phyloP scores from a whole-genome alignment of 2,329 filamentous ascomycete genomes.

The Aspergillus terreus region DNA sequence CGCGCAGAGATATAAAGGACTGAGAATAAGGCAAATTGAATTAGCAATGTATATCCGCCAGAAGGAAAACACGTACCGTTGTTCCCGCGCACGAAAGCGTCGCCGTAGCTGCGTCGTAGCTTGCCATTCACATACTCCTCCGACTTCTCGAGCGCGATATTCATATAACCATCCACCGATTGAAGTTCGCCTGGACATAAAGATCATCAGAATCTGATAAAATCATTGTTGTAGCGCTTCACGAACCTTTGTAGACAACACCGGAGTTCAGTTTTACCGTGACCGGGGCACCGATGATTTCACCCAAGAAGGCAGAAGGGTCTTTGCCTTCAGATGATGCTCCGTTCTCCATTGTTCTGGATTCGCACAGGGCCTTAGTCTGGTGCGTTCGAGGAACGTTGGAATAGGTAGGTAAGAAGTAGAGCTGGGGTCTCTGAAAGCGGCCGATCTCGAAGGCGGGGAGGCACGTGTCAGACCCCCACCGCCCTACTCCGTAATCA shows the following conservation, averaged over 20 bases:
- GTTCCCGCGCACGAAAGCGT: slow-evolving; percentile 93
- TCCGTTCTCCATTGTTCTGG: slow-evolving; percentile 68
- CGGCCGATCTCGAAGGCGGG: too few species aligned
- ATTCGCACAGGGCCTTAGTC: background rate
- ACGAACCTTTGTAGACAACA: slow-evolving; percentile 89
- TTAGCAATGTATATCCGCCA: background rate
- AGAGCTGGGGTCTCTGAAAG: too few species aligned
- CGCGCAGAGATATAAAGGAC: slow-evolving; percentile 40
- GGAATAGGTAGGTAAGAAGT: too few species aligned
- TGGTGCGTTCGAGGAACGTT: background rate
- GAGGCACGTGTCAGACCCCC: too few species aligned
- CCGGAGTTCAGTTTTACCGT: slow-evolving; percentile 99
- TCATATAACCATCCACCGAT: slow-evolving; percentile 99
- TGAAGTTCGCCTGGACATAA: slow-evolving; percentile 73
- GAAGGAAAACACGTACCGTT: slow-evolving; percentile 61
- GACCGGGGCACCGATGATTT: slow-evolving; percentile 91
- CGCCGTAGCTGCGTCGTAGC: slow-evolving; percentile 79
- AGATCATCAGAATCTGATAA: background rate
- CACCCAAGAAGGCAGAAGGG: slow-evolving; percentile 85
- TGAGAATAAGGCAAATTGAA: slow-evolving; percentile 2
- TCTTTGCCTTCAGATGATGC: slow-evolving; percentile 72
- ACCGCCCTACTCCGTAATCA: too few species aligned
- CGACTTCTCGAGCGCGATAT: slow-evolving; percentile 95
- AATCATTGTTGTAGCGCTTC: background rate
- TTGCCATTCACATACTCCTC: slow-evolving; percentile 85